These are phyloP conservation scores for Lichtheimia ornata DNA, from an alignment of 371 early-diverging fungal species.

Conservation along the genomic window DNA sequence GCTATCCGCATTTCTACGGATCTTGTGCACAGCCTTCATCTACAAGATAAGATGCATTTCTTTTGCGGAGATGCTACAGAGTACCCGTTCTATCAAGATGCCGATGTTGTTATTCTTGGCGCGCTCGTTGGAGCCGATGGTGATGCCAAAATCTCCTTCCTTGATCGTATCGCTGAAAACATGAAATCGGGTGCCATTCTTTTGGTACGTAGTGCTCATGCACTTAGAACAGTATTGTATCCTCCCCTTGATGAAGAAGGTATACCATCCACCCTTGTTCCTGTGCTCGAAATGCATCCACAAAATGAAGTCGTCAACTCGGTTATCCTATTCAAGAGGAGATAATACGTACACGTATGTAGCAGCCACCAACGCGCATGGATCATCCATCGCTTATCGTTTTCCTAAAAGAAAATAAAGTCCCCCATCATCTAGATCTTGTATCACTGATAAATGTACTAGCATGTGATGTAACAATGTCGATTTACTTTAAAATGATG, in stretches of 20 bases:
- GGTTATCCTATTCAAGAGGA: conserved; percentile 20
- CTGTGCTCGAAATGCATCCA: conserved; percentile 28
- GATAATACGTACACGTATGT: neutral
- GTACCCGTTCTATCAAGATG: conserved; percentile 15
- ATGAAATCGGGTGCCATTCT: conserved; percentile 32
- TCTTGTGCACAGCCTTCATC: conserved; percentile 16
- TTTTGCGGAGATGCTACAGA: conserved; percentile 19
- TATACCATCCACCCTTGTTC: conserved; percentile 12
- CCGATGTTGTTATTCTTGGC: conserved; percentile 38
- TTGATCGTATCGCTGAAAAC: conserved; percentile 18
- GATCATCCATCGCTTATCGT: neutral
- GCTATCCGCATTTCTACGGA: conserved; percentile 22
- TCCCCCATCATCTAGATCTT: no score
- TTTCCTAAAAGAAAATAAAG: no score
- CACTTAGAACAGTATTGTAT: conserved; percentile 36
- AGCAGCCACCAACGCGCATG: neutral
- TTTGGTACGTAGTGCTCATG: conserved; percentile 38
- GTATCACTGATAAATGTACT: no score
- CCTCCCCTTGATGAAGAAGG: conserved; percentile 26
- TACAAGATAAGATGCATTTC: conserved; percentile 16
- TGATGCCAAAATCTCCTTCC: conserved; percentile 23
- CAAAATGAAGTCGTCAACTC: conserved; percentile 42
- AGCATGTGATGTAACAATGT: no score
- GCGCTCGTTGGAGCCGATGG: conserved; percentile 32
- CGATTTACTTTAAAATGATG: no score